A percentile compares a stretch with the other conserved stretches of the same genome.
These are phyloP conservation scores for Trametopsis cervina DNA, from an alignment of 768 basidiomycete species.

Conservation along the genomic window DNA sequence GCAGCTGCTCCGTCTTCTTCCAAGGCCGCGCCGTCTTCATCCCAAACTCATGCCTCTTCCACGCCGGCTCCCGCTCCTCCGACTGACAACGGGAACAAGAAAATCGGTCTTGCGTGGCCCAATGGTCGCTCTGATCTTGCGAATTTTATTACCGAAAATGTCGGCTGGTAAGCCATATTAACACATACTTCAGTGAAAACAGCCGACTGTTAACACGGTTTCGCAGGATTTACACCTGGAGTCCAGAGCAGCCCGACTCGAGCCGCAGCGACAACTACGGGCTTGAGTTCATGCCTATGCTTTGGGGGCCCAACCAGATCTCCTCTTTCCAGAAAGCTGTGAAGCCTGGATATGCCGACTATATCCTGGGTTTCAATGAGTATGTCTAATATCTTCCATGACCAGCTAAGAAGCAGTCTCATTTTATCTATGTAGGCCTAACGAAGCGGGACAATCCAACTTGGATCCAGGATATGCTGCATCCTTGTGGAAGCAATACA, in stretches of 20 bases:
- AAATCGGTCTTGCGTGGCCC: conserved; percentile 66
- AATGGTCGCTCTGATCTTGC: conserved; percentile 43
- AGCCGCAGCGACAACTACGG: conserved; percentile 33
- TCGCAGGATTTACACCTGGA: conserved; percentile 61
- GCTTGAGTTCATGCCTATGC: conserved; percentile 54
- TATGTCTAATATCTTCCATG: conserved; percentile 26
- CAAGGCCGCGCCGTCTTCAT: conserved; percentile 11
- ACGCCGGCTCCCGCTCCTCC: conserved; percentile 9
- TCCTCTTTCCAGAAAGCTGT: conserved; percentile 40
- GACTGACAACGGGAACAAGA: conserved; percentile 19
- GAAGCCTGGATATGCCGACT: conserved; percentile 41
- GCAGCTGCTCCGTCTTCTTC: conserved; percentile 16
- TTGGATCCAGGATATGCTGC: conserved; percentile 45
- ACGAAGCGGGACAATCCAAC: conserved; percentile 56
- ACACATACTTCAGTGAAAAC: conserved; percentile 12
- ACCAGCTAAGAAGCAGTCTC: conserved; percentile 16
- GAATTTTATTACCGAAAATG: conserved; percentile 41
- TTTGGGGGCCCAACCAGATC: conserved; percentile 58
- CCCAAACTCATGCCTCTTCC: conserved; percentile 12
- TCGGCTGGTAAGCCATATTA: conserved; percentile 33
- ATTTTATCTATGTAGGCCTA: conserved; percentile 50
- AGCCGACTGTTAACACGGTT: not conserved
- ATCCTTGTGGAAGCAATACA: conserved; percentile 50
- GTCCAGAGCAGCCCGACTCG: conserved; percentile 36
- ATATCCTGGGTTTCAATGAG: conserved; percentile 70